Conservation (phyloP, 331 rosid species). For the Arachis monticola region DNA sequence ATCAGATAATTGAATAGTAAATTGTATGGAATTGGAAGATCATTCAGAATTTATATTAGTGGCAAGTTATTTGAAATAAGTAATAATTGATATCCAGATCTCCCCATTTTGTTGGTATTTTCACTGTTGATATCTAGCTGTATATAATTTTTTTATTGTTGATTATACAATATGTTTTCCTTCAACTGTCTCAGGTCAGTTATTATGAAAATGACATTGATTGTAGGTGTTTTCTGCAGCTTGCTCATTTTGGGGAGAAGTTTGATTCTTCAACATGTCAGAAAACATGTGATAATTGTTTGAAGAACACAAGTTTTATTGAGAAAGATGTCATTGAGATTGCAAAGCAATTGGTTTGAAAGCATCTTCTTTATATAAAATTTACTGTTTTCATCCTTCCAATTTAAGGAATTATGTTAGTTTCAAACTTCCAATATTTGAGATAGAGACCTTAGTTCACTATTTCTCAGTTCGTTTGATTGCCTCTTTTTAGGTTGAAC, state of each 20-base stretch:
- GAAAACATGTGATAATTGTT: conserved; percentile 96
- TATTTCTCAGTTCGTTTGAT: conserved; percentile 25
- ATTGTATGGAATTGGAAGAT: conserved; percentile 15
- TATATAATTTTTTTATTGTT: neutral
- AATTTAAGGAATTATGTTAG: conserved; percentile 21
- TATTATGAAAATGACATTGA: conserved; percentile 92
- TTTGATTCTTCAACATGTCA: conserved; percentile 81
- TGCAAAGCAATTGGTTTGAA: conserved; percentile 88
- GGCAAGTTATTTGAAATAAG: conserved; percentile 32
- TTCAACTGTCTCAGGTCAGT: conserved; percentile 70
- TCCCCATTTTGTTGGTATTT: neutral
- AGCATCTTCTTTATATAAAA: conserved; percentile 8
- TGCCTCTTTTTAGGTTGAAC: conserved; percentile 70
- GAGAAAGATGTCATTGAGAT: conserved; percentile 88
- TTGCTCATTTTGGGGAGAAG: conserved; percentile 91
- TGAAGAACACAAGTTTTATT: conserved; percentile 60
- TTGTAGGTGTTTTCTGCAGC: conserved; percentile 89
- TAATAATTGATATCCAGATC: conserved; percentile 28
- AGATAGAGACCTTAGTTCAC: conserved; percentile 10
- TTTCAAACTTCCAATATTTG: conserved; percentile 6
- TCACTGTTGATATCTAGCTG: conserved; percentile 32
- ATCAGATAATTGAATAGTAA: conserved; percentile 28
- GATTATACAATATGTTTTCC: conserved; percentile 32
- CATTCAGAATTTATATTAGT: conserved; percentile 14
- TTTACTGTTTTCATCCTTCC: conserved; percentile 20